phyloP scores from a whole-genome alignment of 2,329 filamentous ascomycete genomes.

The Cladorrhinum sp. region DNA sequence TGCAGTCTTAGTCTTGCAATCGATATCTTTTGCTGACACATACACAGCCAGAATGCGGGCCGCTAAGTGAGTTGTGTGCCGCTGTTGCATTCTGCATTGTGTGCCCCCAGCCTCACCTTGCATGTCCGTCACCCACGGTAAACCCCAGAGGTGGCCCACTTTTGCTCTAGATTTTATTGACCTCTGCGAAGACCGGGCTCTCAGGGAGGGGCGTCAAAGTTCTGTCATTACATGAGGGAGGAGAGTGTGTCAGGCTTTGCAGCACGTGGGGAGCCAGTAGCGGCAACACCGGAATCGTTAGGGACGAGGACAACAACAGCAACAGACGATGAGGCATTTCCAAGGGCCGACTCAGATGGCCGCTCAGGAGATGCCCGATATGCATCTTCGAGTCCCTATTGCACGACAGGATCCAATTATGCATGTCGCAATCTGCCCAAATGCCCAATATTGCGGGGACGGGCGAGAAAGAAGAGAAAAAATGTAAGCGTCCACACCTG shows the following conservation, averaged over 20 bases:
- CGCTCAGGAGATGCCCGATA: neutral
- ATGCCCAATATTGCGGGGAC: constrained; percentile 14
- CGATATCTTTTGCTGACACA: constrained; percentile 12
- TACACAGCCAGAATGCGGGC: constrained; percentile 11
- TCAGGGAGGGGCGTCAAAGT: neutral
- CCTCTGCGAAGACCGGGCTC: neutral
- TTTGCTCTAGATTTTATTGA: neutral
- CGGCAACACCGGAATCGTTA: neutral
- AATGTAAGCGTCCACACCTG: neutral
- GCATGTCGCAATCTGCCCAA: constrained; percentile 20
- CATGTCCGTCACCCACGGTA: constrained; percentile 6
- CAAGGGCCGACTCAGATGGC: neutral
- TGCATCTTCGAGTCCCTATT: constrained; percentile 4
- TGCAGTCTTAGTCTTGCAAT: constrained; percentile 2
- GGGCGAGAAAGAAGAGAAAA: neutral
- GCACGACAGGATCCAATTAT: constrained; percentile 7
- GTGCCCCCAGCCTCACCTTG: constrained; percentile 19
- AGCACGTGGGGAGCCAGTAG: neutral
- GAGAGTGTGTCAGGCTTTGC: neutral
- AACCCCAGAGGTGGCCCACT: constrained; percentile 6
- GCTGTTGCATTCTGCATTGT: constrained; percentile 23
- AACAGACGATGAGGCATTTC: constrained; percentile 12
- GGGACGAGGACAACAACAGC: neutral
- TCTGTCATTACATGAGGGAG: neutral
- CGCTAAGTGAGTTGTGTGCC: constrained; percentile 16